A percentile compares a stretch with the other conserved stretches of the same genome.
Conservation (phyloP, 2,329 filamentous ascomycete genomes). For the Exophiala aquamarina region DNA sequence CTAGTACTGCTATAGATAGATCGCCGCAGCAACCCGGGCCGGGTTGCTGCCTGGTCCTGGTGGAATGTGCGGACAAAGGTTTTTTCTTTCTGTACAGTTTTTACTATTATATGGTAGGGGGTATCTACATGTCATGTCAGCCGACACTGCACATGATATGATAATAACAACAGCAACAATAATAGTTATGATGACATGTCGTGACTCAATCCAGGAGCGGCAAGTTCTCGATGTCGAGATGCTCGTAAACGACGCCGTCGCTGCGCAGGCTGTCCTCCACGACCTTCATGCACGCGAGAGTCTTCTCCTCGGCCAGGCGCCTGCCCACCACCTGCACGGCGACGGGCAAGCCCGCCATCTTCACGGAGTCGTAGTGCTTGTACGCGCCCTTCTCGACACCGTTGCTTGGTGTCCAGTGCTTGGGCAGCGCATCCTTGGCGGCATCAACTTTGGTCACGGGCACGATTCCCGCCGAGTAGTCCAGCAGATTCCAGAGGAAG, state of each 20-base stretch:
- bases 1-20: no score
- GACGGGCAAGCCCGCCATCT: constrained; percentile 86
- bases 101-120: no score
- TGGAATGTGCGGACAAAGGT: no score
- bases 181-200: no score
- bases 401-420: constrained; percentile 57
- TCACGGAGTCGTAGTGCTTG: constrained; percentile 75
- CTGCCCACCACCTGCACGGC: constrained; percentile 81
- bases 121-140: no score
- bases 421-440: constrained; percentile 64
- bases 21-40: no score
- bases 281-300: constrained; percentile 74
- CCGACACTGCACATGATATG: no score
- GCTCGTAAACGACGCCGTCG: constrained; percentile 50
- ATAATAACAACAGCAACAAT: no score
- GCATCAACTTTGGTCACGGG: constrained; percentile 81
- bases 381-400: constrained; percentile 80
- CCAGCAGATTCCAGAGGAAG: constrained; percentile 89
- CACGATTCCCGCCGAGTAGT: constrained; percentile 80
- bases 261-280: constrained; percentile 71
- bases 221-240: constrained; percentile 45
- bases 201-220: constrained; percentile 13
- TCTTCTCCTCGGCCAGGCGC: constrained; percentile 82
- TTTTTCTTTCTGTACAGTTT: no score
- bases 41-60: no score